Percentiles rank a stretch among this genome's conserved stretches.
Evolutionary conservation across 1,284 basidiomycete species (phyloP).

Genomic region (Peniophora sp.): DNA sequence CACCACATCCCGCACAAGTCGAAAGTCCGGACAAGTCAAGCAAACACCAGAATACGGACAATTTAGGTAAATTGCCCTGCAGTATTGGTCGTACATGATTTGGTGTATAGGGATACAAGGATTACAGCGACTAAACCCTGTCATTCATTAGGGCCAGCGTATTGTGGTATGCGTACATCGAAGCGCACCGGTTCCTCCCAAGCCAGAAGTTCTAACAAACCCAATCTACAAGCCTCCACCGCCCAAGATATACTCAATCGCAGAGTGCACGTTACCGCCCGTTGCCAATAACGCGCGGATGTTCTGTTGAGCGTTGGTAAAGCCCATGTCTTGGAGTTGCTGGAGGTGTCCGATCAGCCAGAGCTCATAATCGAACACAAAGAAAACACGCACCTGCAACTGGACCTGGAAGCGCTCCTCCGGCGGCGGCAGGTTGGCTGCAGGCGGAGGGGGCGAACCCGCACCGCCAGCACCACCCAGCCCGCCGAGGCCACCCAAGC

Average conservation of each 20-base stretch:
- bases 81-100: too few species aligned
- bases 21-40: too few species aligned
- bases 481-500: conserved; percentile 20
- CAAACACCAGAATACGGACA: too few species aligned
- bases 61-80: too few species aligned
- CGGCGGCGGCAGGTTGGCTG: conserved; percentile 69
- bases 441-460: conserved; percentile 33
- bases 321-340: conserved; percentile 88
- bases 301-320: conserved; percentile 80
- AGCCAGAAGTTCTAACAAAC: not conserved
- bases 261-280: conserved; percentile 82
- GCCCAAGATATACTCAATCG: conserved; percentile 84
- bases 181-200: too few species aligned
- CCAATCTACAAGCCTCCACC: conserved; percentile 56
- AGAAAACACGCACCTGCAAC: conserved; percentile 49
- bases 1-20: too few species aligned
- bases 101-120: too few species aligned
- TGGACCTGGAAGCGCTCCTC: conserved; percentile 89
- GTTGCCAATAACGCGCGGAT: conserved; percentile 83
- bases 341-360: conserved; percentile 19
- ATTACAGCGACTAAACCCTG: too few species aligned
- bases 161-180: too few species aligned
- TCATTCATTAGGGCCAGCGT: too few species aligned
- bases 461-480: conserved; percentile 14
- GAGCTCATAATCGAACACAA: not conserved